Evolutionary conservation across 2,329 filamentous ascomycete species (phyloP), one percentile per base, ranked within the genome.

Genomic region (Colletotrichum theobromicola): DNA sequence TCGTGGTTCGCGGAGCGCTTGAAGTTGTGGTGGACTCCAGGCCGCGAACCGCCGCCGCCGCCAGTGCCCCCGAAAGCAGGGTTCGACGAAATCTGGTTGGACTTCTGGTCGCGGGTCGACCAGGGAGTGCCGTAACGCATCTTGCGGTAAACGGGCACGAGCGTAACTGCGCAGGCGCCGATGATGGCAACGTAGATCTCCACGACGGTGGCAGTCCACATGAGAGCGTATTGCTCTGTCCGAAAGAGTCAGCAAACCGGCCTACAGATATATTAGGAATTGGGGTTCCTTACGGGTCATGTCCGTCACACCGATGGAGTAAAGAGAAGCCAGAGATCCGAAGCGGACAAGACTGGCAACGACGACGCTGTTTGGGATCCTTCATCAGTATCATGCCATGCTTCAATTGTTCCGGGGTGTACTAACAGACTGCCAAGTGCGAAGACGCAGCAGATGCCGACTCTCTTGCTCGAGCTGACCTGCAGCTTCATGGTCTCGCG

Each of bases 201-300:
- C 30, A 70, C 67, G 60, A 65, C 67, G 24, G 67, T 70, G 24
- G 67, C 67, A 8, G 67, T 70, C 67, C 67, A 70, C 67, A 70
- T 70, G 24, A 70, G 60, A 26, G 67, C 67, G 67, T 70, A 70
- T 42, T 70, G 67, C 18, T 64, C 67, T 64, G 42, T 53, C 7
- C 30, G 6, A 6, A 4, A 21, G 4, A n/a, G 24, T 63, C 42
- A 30, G 58, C 5, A 42, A 28, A 18, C 30, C 15, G n/a, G 5
- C n/a, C 16, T 2, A 10, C 2, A 28, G 5, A 15, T 9, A 32
- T 32, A 42, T 10, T 10, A 32, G 16, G 28, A n/a, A 18, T 15
- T 4, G 18, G 32, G 30, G 2, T 26, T 30, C 21, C 60, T 13
- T 46, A 70, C 67, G 7, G 24, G 67, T 70, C 58, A 70, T 70